Conservation (phyloP, 345 rosid species). For the Populus ilicifolia region DNA sequence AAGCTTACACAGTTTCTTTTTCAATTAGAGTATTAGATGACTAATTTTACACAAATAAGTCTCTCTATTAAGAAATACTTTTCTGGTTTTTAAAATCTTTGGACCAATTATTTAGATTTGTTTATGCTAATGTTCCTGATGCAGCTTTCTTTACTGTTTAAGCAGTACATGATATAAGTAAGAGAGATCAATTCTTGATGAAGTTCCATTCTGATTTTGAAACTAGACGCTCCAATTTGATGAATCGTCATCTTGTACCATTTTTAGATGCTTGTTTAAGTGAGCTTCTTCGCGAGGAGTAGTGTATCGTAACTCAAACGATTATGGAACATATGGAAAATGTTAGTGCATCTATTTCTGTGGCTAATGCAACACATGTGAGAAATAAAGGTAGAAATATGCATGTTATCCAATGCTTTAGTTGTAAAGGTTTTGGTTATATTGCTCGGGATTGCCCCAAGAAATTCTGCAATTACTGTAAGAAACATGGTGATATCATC, state of each 20-base stretch:
- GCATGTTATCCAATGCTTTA: too few relatives aligned
- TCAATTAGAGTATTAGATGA: conserved; percentile 4
- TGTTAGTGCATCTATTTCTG: too few relatives aligned
- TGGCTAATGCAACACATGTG: too few relatives aligned
- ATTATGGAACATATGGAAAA: too few relatives aligned
- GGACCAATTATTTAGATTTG: not conserved
- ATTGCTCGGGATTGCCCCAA: too few relatives aligned
- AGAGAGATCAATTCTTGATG: not conserved
- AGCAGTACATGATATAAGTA: not conserved
- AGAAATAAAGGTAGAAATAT: too few relatives aligned
- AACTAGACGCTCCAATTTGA: not conserved
- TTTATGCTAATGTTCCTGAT: not conserved
- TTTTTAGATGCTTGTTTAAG: not conserved
- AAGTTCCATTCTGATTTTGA: not conserved
- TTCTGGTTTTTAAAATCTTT: not conserved
- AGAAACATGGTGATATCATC: too few relatives aligned
- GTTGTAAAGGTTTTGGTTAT: too few relatives aligned
- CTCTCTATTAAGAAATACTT: conserved; percentile 13
- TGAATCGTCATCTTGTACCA: not conserved
- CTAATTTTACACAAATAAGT: not conserved
- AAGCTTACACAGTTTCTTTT: not conserved
- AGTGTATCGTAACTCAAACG: rapidly evolving
- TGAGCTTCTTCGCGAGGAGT: too few relatives aligned
- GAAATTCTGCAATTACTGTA: too few relatives aligned
- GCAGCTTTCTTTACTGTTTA: not conserved